phyloP scores from a whole-genome alignment of 371 early-diverging fungal species.

The Coemansia sp. region DNA sequence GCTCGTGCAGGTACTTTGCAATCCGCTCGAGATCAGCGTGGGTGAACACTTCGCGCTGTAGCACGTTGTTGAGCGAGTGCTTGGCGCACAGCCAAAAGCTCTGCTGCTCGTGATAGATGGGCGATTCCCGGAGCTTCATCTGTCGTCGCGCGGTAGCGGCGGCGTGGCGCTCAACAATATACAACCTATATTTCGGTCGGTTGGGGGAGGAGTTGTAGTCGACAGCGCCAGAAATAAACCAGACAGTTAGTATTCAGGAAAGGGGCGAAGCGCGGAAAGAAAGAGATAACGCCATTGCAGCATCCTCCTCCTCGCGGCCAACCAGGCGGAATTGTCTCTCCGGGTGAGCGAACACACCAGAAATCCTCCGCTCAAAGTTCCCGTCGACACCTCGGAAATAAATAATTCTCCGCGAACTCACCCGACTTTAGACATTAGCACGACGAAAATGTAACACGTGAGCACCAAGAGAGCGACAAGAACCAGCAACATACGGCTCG shows the following conservation, averaged over 20 bases:
- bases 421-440: constrained; percentile 8
- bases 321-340: background rate
- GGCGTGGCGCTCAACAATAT: constrained; percentile 20
- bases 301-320: no score
- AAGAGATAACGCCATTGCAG: background rate
- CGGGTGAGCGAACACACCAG: background rate
- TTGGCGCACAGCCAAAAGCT: constrained; percentile 50
- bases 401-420: constrained; percentile 6
- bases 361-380: background rate
- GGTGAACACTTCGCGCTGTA: constrained; percentile 35
- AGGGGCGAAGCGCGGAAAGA: background rate
- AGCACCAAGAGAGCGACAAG: constrained; percentile 1
- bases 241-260: background rate
- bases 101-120: constrained; percentile 50
- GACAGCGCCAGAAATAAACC: no score
- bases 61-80: constrained; percentile 51
- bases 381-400: constrained; percentile 1
- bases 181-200: constrained; percentile 6
- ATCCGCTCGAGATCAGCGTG: constrained; percentile 43
- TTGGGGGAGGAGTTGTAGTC: background rate
- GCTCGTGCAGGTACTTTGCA: constrained; percentile 26
- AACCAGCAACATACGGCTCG: background rate
- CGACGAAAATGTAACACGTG: constrained; percentile 2
- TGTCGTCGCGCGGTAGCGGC: constrained; percentile 12
- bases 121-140: constrained; percentile 47